phyloP scores from a whole-genome alignment of 805 yeast species.

The Candida ipomoeae region DNA sequence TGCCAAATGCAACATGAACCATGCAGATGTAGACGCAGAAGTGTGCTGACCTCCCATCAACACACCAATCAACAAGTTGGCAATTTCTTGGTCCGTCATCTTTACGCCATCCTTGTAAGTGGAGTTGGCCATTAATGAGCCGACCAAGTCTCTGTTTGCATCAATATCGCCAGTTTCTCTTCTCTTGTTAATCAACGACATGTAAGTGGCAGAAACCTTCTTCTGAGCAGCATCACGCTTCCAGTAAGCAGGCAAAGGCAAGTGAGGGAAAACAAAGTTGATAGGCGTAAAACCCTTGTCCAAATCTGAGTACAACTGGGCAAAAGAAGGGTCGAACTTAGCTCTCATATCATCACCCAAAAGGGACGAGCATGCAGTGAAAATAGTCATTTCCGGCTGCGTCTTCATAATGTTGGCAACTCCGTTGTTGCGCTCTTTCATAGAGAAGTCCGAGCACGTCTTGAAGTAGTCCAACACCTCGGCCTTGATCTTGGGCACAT shows the following conservation, averaged over 20 bases:
- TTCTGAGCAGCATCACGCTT: slow-evolving; percentile 85
- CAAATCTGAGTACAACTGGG: slow-evolving; percentile 80
- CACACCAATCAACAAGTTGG: slow-evolving; percentile 89
- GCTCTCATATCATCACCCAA: slow-evolving; percentile 89
- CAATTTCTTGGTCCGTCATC: slow-evolving; percentile 94
- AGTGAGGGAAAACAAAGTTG: slow-evolving; percentile 90
- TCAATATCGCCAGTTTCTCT: slow-evolving; percentile 68
- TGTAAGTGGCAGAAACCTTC: slow-evolving; percentile 74
- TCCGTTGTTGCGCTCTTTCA: slow-evolving; percentile 39
- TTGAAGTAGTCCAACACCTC: slow-evolving; percentile 69
- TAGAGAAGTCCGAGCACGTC: slow-evolving; percentile 46
- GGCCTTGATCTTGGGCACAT: slow-evolving; percentile 83
- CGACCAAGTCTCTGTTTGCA: slow-evolving; percentile 83
- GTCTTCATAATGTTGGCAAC: slow-evolving; percentile 66
- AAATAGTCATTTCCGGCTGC: slow-evolving; percentile 93
- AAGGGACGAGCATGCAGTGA: slow-evolving; percentile 90
- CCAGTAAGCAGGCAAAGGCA: slow-evolving; percentile 83
- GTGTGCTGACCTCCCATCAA: slow-evolving; percentile 99
- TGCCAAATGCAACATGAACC: slow-evolving; percentile 89
- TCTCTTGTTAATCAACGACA: slow-evolving; percentile 71
- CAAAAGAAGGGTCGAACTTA: slow-evolving; percentile 77
- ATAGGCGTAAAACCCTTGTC: slow-evolving; percentile 97
- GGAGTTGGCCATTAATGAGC: slow-evolving; percentile 74
- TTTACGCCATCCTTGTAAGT: slow-evolving; percentile 89
- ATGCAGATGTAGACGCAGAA: slow-evolving; percentile 91